phyloP scores from a whole-genome alignment of 441 rosid genomes.

The Erodium texanum region DNA sequence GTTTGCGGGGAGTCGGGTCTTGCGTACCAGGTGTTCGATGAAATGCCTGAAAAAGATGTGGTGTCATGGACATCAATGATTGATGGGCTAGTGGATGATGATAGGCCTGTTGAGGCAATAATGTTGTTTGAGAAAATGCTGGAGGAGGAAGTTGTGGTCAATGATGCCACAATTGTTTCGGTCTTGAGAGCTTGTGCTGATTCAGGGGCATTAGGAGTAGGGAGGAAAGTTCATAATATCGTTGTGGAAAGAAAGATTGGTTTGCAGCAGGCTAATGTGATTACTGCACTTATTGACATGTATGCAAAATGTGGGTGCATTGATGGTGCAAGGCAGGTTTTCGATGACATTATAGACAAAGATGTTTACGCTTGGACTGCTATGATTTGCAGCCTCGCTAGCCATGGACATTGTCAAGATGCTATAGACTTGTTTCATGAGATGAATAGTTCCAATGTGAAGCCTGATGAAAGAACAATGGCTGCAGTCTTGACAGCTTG shows the following conservation, averaged over 20 bases:
- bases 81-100: conserved; percentile 18
- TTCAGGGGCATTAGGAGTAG: conserved; percentile 11
- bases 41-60: conserved; percentile 16
- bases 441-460: background rate
- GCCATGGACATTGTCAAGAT: conserved; percentile 32
- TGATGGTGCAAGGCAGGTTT: conserved; percentile 16
- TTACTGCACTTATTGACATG: conserved; percentile 47
- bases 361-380: conserved; percentile 39
- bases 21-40: conserved; percentile 16
- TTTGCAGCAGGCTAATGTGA: conserved; percentile 30
- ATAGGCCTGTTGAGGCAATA: conserved; percentile 18
- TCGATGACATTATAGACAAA: conserved; percentile 12
- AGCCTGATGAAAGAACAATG: conserved; percentile 8
- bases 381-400: conserved; percentile 34
- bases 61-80: conserved; percentile 22
- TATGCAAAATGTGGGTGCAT: conserved; percentile 45
- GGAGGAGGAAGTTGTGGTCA: conserved; percentile 14
- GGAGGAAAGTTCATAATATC: conserved; percentile 15
- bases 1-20: conserved; percentile 9
- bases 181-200: conserved; percentile 20
- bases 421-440: conserved; percentile 25
- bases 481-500: conserved; percentile 30
- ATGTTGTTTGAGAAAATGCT: conserved; percentile 14
- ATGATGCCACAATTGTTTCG: conserved; percentile 18
- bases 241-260: conserved; percentile 29